Evolutionary conservation across 2,329 filamentous ascomycete species (phyloP), one percentile per base, ranked within the genome.

Genomic region (Penicillium oxalicum): DNA sequence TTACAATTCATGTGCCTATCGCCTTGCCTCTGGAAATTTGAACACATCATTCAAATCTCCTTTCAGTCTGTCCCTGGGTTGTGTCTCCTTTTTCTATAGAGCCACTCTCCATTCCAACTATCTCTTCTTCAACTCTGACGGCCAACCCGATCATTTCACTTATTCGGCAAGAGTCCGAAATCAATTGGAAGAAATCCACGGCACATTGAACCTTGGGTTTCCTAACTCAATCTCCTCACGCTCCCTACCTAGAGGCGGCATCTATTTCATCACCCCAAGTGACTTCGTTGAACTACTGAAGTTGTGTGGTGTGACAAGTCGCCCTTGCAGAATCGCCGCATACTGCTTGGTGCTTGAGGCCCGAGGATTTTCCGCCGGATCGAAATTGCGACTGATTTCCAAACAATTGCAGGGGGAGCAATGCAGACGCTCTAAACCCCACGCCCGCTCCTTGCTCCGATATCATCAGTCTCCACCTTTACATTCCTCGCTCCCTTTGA

Each of bases 401-500:
- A 33, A 24, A 42, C 47, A 57, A 60, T 51, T 51, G 53, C 56
- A 59, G 57, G 58, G 58, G 55, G 52, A 60, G 58, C 48, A 59
- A 60, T 60, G 58, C 55, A 59, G 53, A 58, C 57, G 57, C 57
- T 51, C 55, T 60, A 60, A 60, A 58, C 29, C 36, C 51, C 45
- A 49, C 47, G 32, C 36, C 43, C 29, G 48, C 52, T 60, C 54
- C 56, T 61, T 61, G 49, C 55, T 60, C 56, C 49, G 53, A 58
- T 33, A 48, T 45, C 53, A 55, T 36, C 35, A 53, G 51, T 49
- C 54, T 50, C 53, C 55, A 60, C 58, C 49, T 50, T 54, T 55
- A 47, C 61, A 65, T 64, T 66, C 41, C 33, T 44, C 60, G 59
- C 57, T 63, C 61, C 60, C 56, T 66, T 61, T 50, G 50, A 44